phyloP scores from a whole-genome alignment of 1,284 basidiomycete species.

The Athelia sp. region DNA sequence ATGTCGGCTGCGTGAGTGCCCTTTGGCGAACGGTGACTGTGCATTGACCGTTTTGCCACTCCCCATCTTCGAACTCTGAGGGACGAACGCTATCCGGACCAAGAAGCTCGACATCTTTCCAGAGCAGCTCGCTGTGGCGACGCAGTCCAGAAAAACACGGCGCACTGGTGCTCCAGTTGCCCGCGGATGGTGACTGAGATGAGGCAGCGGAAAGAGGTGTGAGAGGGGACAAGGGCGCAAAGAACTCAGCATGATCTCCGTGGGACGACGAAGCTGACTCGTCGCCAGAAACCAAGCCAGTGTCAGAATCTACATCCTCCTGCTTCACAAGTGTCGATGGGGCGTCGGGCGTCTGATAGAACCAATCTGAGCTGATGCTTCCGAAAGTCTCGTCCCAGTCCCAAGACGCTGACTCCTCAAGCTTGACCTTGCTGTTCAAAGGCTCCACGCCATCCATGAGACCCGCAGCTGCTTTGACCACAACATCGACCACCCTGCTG shows the following conservation, averaged over 20 bases:
- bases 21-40: conserved; percentile 26
- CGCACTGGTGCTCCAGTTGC: neutral
- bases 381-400: conserved; percentile 36
- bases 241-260: neutral
- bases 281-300: conserved; percentile 1
- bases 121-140: conserved; percentile 23
- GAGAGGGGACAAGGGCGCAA: conserved; percentile 15
- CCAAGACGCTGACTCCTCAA: conserved; percentile 44
- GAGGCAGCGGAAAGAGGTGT: conserved; percentile 14
- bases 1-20: conserved; percentile 26
- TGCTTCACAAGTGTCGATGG: conserved; percentile 25
- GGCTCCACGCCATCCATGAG: conserved; percentile 15
- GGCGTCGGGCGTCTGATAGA: conserved; percentile 19
- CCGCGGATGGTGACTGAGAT: neutral
- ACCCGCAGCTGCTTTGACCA: conserved; percentile 32
- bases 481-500: conserved; percentile 34
- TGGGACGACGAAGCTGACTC: neutral
- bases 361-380: conserved; percentile 19
- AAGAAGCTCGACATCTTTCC: conserved; percentile 44
- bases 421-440: conserved; percentile 28
- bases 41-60: conserved; percentile 24
- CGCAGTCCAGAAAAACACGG: neutral
- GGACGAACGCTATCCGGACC: conserved; percentile 43
- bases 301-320: conserved; percentile 19
- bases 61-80: conserved; percentile 38